These are phyloP conservation scores for Acephala macrosclerotiorum DNA, from an alignment of 2,329 filamentous ascomycete species.

Conservation along the genomic window DNA sequence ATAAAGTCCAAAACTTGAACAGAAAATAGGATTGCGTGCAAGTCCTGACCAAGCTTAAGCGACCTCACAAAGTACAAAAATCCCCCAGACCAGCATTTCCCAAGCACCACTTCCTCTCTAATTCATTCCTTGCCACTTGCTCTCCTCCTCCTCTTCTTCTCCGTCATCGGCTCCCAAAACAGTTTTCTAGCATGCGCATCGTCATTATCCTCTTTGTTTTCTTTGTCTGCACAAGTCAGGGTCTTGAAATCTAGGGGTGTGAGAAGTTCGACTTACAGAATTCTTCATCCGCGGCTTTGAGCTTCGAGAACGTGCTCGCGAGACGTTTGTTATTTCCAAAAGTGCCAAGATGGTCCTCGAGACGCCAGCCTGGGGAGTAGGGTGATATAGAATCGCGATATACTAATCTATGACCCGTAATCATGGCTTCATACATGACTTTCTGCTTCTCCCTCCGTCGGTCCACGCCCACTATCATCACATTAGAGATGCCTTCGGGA, in stretches of 20 bases:
- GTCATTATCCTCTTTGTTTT: not conserved
- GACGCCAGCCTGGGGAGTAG: not conserved
- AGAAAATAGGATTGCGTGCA: too few species aligned
- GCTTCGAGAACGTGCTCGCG: not conserved
- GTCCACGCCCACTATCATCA: not conserved
- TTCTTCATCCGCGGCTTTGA: not conserved
- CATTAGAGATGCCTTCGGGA: not conserved
- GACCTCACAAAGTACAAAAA: too few species aligned
- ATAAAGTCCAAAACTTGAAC: too few species aligned
- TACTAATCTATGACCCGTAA: not conserved
- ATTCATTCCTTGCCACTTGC: too few species aligned
- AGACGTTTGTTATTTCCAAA: not conserved
- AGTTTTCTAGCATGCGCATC: slow-evolving; percentile 1
- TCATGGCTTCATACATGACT: slow-evolving; percentile 8
- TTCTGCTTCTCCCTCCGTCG: slow-evolving; percentile 1
- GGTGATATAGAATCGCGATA: not conserved
- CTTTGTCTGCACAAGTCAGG: not conserved
- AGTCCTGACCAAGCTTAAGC: too few species aligned
- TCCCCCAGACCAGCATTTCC: too few species aligned
- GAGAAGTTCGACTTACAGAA: not conserved
- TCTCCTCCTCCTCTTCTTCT: not conserved
- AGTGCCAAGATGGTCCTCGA: not conserved
- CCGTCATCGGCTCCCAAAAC: not conserved
- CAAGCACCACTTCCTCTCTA: too few species aligned
- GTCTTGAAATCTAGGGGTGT: not conserved